These are phyloP conservation scores for Fusarium pseudocircinatum DNA, from an alignment of 2,329 filamentous ascomycete genomes.

Conservation along the genomic window DNA sequence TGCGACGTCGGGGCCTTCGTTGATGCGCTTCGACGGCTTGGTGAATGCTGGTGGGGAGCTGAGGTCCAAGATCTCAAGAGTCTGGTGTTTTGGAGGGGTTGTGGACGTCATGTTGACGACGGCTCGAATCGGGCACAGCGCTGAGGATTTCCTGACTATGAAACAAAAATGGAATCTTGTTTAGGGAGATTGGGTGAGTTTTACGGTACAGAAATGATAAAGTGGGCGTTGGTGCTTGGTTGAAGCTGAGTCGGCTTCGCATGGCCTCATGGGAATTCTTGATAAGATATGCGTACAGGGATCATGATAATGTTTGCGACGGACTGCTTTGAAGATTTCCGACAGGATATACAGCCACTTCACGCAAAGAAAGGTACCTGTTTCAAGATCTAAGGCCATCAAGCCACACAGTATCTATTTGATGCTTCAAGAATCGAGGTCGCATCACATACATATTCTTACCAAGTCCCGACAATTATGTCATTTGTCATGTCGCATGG, in stretches of 20 bases:
- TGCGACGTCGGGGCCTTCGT: slow-evolving; percentile 83
- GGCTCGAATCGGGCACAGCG: not conserved
- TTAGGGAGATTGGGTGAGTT: not conserved
- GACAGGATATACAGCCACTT: not conserved
- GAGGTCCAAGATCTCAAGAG: slow-evolving; percentile 61
- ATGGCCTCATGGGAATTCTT: not conserved
- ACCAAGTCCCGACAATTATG: slow-evolving; percentile 1
- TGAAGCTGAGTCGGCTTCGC: not conserved
- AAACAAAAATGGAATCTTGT: not conserved
- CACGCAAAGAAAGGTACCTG: not conserved
- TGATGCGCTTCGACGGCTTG: slow-evolving; percentile 80
- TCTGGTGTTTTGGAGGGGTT: slow-evolving; percentile 35
- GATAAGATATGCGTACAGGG: not conserved
- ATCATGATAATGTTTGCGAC: not conserved
- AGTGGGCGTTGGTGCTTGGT: slow-evolving; percentile 3
- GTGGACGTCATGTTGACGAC: slow-evolving; percentile 35
- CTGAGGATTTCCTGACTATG: not conserved
- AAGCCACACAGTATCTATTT: not conserved
- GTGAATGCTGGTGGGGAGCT: slow-evolving; percentile 64
- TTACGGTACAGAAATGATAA: not conserved
- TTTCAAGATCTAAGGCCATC: too few species aligned
- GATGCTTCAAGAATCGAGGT: not conserved
- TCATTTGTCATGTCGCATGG: slow-evolving; percentile 1
- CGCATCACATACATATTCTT: not conserved
- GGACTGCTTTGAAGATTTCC: not conserved